Evolutionary conservation across 192 early-diverging fungal genomes (phyloP), one percentile per base, ranked within the genome.

Genomic region (Backusella tuberculispora): DNA sequence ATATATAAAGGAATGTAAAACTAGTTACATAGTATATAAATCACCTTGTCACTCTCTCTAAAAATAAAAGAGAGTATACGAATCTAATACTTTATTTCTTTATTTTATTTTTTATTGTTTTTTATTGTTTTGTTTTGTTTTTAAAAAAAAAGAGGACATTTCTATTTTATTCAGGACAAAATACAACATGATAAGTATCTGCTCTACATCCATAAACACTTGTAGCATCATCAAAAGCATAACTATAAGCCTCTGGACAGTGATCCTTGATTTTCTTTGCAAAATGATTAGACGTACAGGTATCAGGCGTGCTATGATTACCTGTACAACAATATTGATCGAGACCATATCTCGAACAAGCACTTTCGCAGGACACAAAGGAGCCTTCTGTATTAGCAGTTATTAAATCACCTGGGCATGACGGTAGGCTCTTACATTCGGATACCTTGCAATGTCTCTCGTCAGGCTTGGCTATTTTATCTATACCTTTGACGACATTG

Each of bases 311-410:
- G 42, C 47, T 72, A 43, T 66, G 74, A 12, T 71, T 72, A 4
- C 80, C 80, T 1, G 68, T 74, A 42, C 80, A 81, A 21, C 80
- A 81, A 41, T 71, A 81, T 5, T 77, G 50, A 56, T 75, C 56
- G 5, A 50, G 24, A 10, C 70, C 43, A 34, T 77, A 81, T 26
- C 63, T 67, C 17, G 76, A 77, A 26, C 80, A 81, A 26, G 75
- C 80, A 63, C 80, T 81, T 42, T 71, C 41, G 34, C 75, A 81
- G 6, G 66, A 19, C 19, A 76, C 64, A 63, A 75, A 68, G 17
- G 24, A n/a, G 14, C 74, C 75, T 6, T 45, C 34, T 15, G 12
- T 6, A 21, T 65, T 48, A 5, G 44, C 41, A 1, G 19, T 44
- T 10, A 45, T 38, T 19, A 74, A 34, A 67, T 80, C 79, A 3